phyloP scores from a whole-genome alignment of 257 asterid genomes.

The Nyctanthes arbortristis region DNA sequence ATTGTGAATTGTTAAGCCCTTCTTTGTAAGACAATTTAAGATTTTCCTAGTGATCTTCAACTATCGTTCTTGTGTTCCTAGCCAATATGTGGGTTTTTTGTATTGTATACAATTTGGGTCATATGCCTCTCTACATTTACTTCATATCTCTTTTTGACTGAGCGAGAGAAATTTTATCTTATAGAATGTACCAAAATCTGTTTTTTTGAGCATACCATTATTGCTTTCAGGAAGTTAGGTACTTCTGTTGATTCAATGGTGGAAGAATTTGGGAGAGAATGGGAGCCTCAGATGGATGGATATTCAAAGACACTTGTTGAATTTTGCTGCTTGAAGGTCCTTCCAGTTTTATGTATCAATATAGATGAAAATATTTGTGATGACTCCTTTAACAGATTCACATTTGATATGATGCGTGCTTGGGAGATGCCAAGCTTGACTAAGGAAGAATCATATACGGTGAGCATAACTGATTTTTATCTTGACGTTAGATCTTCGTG shows the following conservation, averaged over 20 bases:
- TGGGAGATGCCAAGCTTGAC: slow-evolving; percentile 68
- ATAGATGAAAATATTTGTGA: slow-evolving; percentile 54
- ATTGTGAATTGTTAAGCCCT: no score
- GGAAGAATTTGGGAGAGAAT: slow-evolving; percentile 55
- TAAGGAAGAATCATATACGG: slow-evolving; percentile 51
- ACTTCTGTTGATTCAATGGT: slow-evolving; percentile 47
- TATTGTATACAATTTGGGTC: no score
- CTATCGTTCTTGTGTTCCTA: no score
- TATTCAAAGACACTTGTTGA: slow-evolving; percentile 71
- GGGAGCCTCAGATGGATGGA: slow-evolving; percentile 47
- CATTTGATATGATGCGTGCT: slow-evolving; percentile 93
- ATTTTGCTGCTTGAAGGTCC: slow-evolving; percentile 64
- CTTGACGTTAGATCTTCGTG: neutral
- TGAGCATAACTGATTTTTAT: slow-evolving; percentile 22
- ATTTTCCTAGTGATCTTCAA: no score
- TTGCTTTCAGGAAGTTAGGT: slow-evolving; percentile 51
- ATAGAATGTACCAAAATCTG: no score
- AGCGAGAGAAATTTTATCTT: no score
- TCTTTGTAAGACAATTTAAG: no score
- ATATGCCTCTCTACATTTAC: no score
- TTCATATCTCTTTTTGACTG: no score
- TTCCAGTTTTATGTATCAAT: slow-evolving; percentile 41
- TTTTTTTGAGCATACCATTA: no score
- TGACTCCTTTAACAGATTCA: slow-evolving; percentile 72
- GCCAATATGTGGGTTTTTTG: no score